phyloP scores from a whole-genome alignment of 768 basidiomycete genomes.

The Xerocomellus dryophilus region DNA sequence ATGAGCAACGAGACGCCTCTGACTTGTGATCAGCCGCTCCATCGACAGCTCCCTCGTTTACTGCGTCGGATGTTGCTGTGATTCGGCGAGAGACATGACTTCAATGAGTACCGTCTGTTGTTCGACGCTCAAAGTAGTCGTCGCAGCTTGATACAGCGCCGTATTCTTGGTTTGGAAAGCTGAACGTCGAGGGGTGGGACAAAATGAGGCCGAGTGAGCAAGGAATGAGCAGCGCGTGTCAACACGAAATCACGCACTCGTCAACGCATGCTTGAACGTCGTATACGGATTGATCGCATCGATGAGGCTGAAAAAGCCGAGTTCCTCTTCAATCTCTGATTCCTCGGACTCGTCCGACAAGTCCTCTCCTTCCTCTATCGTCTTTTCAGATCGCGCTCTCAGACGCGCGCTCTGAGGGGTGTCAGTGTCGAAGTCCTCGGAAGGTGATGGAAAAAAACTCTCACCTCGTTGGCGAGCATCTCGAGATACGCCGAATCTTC shows the following conservation, averaged over 20 bases:
- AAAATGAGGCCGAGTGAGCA: background rate
- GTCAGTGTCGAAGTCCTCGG: background rate
- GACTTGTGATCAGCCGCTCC: too few species aligned
- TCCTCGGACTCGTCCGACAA: constrained; percentile 45
- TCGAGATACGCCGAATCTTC: constrained; percentile 87
- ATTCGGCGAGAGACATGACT: constrained; percentile 71
- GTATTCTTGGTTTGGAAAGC: constrained; percentile 72
- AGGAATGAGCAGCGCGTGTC: too few species aligned
- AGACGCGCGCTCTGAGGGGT: constrained; percentile 63
- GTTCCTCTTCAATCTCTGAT: constrained; percentile 74
- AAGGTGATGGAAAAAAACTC: constrained; percentile 5
- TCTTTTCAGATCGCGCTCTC: constrained; percentile 56
- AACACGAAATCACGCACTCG: constrained; percentile 43
- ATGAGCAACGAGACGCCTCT: background rate
- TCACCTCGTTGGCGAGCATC: constrained; percentile 78
- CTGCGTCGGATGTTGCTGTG: constrained; percentile 16
- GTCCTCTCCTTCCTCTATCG: constrained; percentile 26
- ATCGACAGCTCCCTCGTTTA: background rate
- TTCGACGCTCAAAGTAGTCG: constrained; percentile 67
- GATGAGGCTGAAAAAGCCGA: constrained; percentile 81
- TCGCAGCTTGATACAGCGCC: constrained; percentile 64
- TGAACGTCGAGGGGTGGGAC: background rate
- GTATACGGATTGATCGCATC: constrained; percentile 76
- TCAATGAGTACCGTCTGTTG: constrained; percentile 84
- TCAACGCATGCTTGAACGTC: constrained; percentile 74